Evolutionary conservation across 345 rosid species (phyloP).

Genomic region (Bretschneidera sinensis): DNA sequence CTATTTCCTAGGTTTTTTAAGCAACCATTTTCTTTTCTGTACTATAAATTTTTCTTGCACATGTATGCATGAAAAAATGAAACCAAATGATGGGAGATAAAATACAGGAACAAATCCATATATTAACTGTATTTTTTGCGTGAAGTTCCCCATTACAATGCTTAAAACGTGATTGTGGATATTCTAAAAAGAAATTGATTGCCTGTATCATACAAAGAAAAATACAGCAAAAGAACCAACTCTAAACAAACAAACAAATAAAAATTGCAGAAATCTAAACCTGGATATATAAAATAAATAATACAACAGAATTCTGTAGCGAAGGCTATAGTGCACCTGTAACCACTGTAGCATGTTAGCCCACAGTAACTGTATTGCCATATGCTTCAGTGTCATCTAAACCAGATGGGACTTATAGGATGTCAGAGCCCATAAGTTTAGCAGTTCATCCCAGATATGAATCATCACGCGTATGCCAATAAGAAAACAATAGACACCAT

Average conservation of each 20-base stretch:
- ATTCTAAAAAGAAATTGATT: conserved; percentile 23
- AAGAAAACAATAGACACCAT: conserved; percentile 26
- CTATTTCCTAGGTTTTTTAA: too few relatives aligned
- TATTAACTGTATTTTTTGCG: conserved; percentile 17
- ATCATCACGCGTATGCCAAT: conserved; percentile 34
- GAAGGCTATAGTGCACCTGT: conserved; percentile 15
- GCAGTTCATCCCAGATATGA: conserved; percentile 3
- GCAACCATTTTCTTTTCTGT: too few relatives aligned
- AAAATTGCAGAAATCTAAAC: conserved; percentile 14
- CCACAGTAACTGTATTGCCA: conserved; percentile 7
- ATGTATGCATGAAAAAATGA: background rate
- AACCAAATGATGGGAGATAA: too few relatives aligned
- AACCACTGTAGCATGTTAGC: conserved; percentile 12
- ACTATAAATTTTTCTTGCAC: background rate
- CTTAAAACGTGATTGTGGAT: conserved; percentile 13
- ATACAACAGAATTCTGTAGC: conserved; percentile 7
- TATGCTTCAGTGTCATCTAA: conserved; percentile 11
- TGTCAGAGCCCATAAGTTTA: conserved; percentile 14
- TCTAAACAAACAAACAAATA: conserved; percentile 7
- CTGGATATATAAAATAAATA: conserved; percentile 10
- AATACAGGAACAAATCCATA: conserved; percentile 11
- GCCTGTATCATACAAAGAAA: conserved; percentile 13
- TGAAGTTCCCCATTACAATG: conserved; percentile 25
- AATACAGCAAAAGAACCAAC: conserved; percentile 4
- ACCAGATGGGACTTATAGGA: conserved; percentile 8